A percentile compares a stretch with the other conserved stretches of the same genome.
These are phyloP conservation scores for Fraxinus sp. DNA, from an alignment of 305 asterid species.

Conservation along the genomic window DNA sequence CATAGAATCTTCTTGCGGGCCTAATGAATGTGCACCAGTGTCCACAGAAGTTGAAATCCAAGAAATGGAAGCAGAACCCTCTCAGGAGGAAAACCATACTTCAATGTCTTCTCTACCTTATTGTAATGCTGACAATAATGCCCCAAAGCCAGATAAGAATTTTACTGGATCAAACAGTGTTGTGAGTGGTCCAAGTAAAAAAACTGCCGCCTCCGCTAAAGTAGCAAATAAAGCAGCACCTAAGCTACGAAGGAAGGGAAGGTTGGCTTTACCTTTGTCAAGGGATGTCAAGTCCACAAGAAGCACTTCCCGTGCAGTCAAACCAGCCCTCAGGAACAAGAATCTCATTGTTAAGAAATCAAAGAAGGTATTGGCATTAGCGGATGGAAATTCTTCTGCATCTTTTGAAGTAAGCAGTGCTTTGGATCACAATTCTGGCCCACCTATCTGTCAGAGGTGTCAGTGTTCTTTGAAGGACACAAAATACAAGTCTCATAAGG, in stretches of 20 bases:
- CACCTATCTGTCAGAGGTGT: slow-evolving; percentile 76
- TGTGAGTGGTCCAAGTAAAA: slow-evolving; percentile 32
- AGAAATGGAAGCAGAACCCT: slow-evolving; percentile 9
- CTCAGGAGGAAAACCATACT: slow-evolving; percentile 35
- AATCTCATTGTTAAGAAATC: slow-evolving; percentile 50
- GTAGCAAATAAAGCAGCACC: slow-evolving; percentile 43
- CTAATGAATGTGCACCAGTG: slow-evolving; percentile 24
- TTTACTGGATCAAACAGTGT: slow-evolving; percentile 28
- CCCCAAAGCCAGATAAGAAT: slow-evolving; percentile 27
- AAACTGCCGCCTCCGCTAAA: slow-evolving; percentile 37
- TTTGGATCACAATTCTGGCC: slow-evolving; percentile 33
- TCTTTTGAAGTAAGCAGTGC: slow-evolving; percentile 29
- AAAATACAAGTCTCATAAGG: slow-evolving; percentile 28
- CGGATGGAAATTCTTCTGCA: slow-evolving; percentile 20
- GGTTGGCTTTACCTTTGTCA: slow-evolving; percentile 42
- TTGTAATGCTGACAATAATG: not conserved
- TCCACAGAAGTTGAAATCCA: slow-evolving; percentile 30
- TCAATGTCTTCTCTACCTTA: not conserved
- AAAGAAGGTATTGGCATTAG: slow-evolving; percentile 39
- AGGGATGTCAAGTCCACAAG: slow-evolving; percentile 49
- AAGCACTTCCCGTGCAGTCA: slow-evolving; percentile 44
- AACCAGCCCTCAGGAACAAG: slow-evolving; percentile 61
- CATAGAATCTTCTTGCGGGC: slow-evolving; percentile 20
- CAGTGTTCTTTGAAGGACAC: slow-evolving; percentile 61
- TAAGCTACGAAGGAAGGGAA: slow-evolving; percentile 57